These are phyloP conservation scores for Murraya koenigii DNA, from an alignment of 345 rosid genomes.

Conservation along the genomic window DNA sequence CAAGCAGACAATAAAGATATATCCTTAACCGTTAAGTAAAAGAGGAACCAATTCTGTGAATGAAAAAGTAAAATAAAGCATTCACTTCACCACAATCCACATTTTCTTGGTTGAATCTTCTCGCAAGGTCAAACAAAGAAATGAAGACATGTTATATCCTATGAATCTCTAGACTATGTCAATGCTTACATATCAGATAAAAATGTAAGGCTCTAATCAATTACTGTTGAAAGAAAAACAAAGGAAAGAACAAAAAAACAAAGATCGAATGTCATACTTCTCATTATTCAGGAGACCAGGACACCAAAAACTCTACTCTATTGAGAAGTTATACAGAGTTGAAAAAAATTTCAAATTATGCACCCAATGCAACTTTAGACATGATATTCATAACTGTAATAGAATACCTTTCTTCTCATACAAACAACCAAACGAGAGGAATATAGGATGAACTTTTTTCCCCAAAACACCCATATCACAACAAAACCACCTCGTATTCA, in stretches of 20 bases:
- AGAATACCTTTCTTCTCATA: neutral
- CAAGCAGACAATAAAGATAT: slow-evolving; percentile 17
- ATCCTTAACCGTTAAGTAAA: slow-evolving; percentile 28
- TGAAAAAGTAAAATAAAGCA: neutral
- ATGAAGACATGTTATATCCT: neutral
- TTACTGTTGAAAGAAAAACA: neutral
- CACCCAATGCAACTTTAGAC: neutral
- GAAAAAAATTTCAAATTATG: neutral
- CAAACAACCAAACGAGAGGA: neutral
- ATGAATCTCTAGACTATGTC: neutral
- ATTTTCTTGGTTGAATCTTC: slow-evolving; percentile 14
- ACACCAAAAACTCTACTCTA: neutral
- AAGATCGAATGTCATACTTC: neutral
- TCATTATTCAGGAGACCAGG: neutral
- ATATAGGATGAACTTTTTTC: neutral
- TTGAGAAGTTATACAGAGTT: neutral
- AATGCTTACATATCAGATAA: neutral
- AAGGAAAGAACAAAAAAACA: neutral
- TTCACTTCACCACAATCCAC: neutral
- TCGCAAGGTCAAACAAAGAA: neutral
- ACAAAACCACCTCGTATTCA: neutral
- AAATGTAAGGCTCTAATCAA: neutral
- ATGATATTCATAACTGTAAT: neutral
- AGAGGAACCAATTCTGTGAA: slow-evolving; percentile 14
- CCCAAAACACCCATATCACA: neutral